Conservation (phyloP, 2,329 filamentous ascomycete genomes). For the Cercospora sesami region DNA sequence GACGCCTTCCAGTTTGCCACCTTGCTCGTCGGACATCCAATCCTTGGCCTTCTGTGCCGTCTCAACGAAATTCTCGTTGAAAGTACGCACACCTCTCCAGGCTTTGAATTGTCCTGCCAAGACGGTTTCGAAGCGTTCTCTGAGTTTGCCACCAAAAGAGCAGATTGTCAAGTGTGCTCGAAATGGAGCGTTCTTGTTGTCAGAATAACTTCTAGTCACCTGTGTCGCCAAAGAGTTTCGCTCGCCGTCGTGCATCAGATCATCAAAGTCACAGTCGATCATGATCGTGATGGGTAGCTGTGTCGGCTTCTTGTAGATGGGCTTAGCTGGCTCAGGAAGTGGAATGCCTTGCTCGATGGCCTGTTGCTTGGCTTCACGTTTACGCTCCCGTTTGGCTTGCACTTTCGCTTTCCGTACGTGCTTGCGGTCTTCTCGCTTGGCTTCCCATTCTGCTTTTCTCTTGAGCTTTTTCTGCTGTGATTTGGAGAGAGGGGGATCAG, state of each 20-base stretch:
- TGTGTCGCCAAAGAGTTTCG: constrained; percentile 79
- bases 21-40: constrained; percentile 61
- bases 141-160: constrained; percentile 73
- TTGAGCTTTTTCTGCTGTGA: constrained; percentile 79
- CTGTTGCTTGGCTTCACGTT: constrained; percentile 39
- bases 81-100: constrained; percentile 78
- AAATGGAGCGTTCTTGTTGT: constrained; percentile 71
- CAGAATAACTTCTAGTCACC: constrained; percentile 83
- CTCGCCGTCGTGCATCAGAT: constrained; percentile 85
- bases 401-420: constrained; percentile 59
- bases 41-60: constrained; percentile 66
- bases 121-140: constrained; percentile 75
- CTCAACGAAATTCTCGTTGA: constrained; percentile 70
- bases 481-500: constrained; percentile 67
- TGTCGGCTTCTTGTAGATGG: constrained; percentile 12
- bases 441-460: constrained; percentile 73
- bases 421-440: constrained; percentile 61
- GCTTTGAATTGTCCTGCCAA: constrained; percentile 68
- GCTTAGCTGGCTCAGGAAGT: constrained; percentile 8
- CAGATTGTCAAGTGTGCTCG: constrained; percentile 73
- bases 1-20: constrained; percentile 33
- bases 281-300: constrained; percentile 74
- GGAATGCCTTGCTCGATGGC: constrained; percentile 23
- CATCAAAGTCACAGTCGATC: constrained; percentile 89
- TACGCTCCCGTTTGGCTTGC: constrained; percentile 55